Evolutionary conservation across 2,329 filamentous ascomycete genomes (phyloP).

Genomic region (Sclerotinia borealis): DNA sequence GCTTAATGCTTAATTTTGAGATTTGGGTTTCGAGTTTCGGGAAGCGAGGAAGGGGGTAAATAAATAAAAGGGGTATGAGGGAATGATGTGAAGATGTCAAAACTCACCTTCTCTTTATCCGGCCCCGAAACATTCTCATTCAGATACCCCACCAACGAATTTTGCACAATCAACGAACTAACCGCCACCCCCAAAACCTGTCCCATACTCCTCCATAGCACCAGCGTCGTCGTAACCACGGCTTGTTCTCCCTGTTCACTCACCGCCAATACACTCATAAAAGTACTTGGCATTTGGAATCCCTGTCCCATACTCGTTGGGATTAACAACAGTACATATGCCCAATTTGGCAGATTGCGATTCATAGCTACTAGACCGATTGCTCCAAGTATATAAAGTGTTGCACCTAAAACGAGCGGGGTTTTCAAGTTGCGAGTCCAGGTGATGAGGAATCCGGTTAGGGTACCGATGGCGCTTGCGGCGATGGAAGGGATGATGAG

Average conservation of each 20-base stretch:
- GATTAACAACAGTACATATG: slow-evolving; percentile 52
- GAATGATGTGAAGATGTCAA: background rate
- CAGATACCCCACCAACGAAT: slow-evolving; percentile 57
- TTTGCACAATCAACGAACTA: slow-evolving; percentile 68
- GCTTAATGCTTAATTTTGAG: too few relatives aligned
- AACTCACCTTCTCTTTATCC: slow-evolving; percentile 43
- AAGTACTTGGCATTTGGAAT: slow-evolving; percentile 58
- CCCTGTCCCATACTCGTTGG: slow-evolving; percentile 54
- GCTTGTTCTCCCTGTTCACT: slow-evolving; percentile 57
- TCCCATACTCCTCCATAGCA: slow-evolving; percentile 66
- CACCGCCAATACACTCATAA: slow-evolving; percentile 56
- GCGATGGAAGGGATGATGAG: slow-evolving; percentile 59
- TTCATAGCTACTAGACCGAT: slow-evolving; percentile 44
- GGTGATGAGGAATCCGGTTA: slow-evolving; percentile 57
- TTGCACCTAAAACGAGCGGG: slow-evolving; percentile 47
- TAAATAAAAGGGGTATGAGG: too few relatives aligned
- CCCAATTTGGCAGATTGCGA: slow-evolving; percentile 43
- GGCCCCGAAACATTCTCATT: slow-evolving; percentile 50
- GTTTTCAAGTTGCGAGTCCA: slow-evolving; percentile 54
- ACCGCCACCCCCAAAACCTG: slow-evolving; percentile 67
- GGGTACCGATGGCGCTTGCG: slow-evolving; percentile 47
- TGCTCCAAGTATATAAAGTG: slow-evolving; percentile 45
- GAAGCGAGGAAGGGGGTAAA: background rate
- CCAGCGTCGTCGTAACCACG: slow-evolving; percentile 63
- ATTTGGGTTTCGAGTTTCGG: too few relatives aligned